Base-by-base conservation (phyloP, 1,284 basidiomycete genomes). In the Trametes pubescens region DNA sequence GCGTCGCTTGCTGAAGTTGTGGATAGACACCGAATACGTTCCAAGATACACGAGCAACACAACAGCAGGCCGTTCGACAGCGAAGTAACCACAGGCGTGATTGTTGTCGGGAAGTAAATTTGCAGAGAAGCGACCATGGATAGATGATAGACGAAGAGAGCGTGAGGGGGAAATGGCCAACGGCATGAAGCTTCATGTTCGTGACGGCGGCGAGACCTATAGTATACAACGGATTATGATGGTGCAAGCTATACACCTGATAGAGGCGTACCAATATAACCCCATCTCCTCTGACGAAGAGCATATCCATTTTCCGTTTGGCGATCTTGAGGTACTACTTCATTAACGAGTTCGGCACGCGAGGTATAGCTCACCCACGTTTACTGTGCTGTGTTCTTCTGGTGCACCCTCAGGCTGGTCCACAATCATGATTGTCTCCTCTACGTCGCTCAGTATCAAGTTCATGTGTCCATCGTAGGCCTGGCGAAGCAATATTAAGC, bases 401-500 rank as follows among this genome's bases (percentile, higher is more conserved):
- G 81, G 73, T 16, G 74, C 81, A 57, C 81, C 83, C 61, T 93
- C 90, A 13, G 77, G 72, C 3, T 87, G 81, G 70, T 98, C 95
- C 18, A 98, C 94, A 66, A 95, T 84, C 87, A 95, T 93, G 71
- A 98, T 95, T 4, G 92, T 94, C 80, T 99, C 98, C 75, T 99
- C 96, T 10, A 99, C 98, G 74, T 98, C 94, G 68, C 93, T 97
- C 68, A 99, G 84, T 66, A 99, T 98, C 73, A 99, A 84, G 78
- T 99, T 99, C 97, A 99, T 99, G 79, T 99, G 98, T 26, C 96
- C 96, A 80, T 99, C 98, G 76, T 99, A 99, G 21, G 98, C 97
- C 96, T 98, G 71, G 24, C 21, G 70, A 66, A 69, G 55, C 68
- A 49, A 34, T 13, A 35, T 29, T 29, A 9, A 62, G 40, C 53